phyloP scores from a whole-genome alignment of 1,284 basidiomycete genomes.

The Ceratobasidium sp. region DNA sequence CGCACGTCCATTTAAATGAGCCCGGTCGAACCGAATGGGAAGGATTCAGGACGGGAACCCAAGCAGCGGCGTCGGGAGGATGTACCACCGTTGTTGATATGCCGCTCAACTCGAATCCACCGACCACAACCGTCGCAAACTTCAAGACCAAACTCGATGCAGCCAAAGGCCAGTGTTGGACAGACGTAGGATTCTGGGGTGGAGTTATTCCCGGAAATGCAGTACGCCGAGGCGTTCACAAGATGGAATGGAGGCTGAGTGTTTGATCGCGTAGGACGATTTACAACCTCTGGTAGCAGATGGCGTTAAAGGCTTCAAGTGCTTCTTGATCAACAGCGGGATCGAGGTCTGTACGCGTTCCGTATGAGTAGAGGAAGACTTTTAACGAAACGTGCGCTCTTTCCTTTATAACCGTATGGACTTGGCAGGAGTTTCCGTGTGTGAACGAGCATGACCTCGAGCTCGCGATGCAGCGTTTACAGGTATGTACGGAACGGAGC shows the following conservation, averaged over 20 bases:
- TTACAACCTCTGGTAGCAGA: conserved; percentile 70
- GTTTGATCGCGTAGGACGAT: conserved; percentile 59
- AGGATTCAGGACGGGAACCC: conserved; percentile 89
- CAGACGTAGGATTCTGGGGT: conserved; percentile 94
- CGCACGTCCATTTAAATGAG: conserved; percentile 93
- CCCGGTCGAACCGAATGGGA: conserved; percentile 94
- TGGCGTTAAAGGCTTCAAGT: conserved; percentile 94
- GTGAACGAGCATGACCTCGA: conserved; percentile 75
- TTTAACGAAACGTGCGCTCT: background rate
- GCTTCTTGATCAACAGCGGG: conserved; percentile 92
- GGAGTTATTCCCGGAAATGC: conserved; percentile 90
- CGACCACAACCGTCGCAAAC: conserved; percentile 83
- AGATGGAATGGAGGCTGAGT: background rate
- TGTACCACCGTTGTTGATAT: conserved; percentile 93
- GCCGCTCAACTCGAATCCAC: conserved; percentile 94
- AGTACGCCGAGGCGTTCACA: conserved; percentile 50
- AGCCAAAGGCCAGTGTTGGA: conserved; percentile 76
- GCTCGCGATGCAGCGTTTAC: conserved; percentile 73
- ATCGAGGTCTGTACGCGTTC: conserved; percentile 69
- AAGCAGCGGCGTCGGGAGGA: conserved; percentile 87
- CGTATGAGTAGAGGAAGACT: background rate
- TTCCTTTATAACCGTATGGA: background rate
- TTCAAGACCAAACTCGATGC: conserved; percentile 73
- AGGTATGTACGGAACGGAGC: too few species aligned
- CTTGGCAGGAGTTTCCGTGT: conserved; percentile 83